Base-by-base conservation (phyloP, 768 basidiomycete genomes). In the Crucibulum laeve region DNA sequence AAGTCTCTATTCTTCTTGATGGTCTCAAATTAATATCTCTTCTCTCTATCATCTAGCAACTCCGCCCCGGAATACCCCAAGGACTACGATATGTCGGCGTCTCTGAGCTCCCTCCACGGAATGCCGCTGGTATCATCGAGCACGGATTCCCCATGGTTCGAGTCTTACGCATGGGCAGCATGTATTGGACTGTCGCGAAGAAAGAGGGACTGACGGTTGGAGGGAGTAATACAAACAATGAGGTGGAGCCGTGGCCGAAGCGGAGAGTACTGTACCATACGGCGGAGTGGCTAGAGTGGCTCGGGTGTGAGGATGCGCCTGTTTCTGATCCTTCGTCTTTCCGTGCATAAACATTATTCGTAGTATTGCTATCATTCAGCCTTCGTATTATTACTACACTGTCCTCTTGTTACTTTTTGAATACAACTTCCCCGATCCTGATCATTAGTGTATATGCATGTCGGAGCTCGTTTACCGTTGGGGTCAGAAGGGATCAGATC, bases 221-320 rank as follows among this genome's bases (percentile, higher is more conserved):
- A 23, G 70, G 62, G 1, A 37, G 50, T 28, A 44, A 69, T 19
- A 26, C 50, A 28, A 41, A 36, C 25, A 46, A 57, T 40, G 71
- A 76, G 45, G 54, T 79, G 24, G 78, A 77, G 40, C 72, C 71
- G 44, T 85, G 82, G 77, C 72, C 82, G 4, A 71, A 70, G 45
- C 59, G 73, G 46, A 64, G 79, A 26, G 73, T 67, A 17, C 59
- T 64, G 48, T 79, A 77, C 49, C 74, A 80, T 47, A 67, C 70
- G 3, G 61, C 59, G 14, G 80, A 84, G 52, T 84, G 81, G 81
- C 63, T 86, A 18, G 80, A 83, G 56, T 80, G 79, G 68, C 57
- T 75, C 26, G 80, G 76, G 0, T 84, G 83, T 49, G 75, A 75
- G 48, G 77, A 81, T 47, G 81, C 80, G 22, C 53, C 68, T 48